Evolutionary conservation across 2,329 filamentous ascomycete species (phyloP), one percentile per base, ranked within the genome.

Genomic region (Samsoniella hepiali): DNA sequence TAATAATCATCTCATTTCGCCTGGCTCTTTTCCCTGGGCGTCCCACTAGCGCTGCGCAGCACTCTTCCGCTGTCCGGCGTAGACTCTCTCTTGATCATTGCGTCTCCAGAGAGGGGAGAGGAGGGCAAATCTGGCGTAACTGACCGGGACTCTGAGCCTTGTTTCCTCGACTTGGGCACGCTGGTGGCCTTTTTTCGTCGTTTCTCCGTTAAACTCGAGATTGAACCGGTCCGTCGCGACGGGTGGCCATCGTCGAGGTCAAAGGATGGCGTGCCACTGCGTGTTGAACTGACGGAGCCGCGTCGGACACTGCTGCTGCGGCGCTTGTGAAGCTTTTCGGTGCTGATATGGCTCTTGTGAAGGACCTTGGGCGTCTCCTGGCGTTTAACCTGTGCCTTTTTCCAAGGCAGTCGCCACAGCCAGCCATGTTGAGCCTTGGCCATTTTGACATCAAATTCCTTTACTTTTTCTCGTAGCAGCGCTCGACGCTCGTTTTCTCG

Each of bases 401-500:
- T 79, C 83, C 90, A 91, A 0, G 91, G 90, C 1, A 91, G 85
- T 90, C 93, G 96, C 92, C 92, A 96, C 42, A 96, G 79, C 88
- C 88, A 91, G 29, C 89, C 85, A 59, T 89, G 87, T 65, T 88
- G 82, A 69, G 88, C 81, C 70, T 85, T 87, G 13, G 89, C 88
- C 45, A 91, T 77, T 65, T 89, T 86, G 22, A 84, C 82, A 69
- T 93, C 88, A 38, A 85, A 84, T 58, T 87, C 83, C 66, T 87
- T 85, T 57, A 97, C 79, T 72, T 90, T 90, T 50, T 82, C 72
- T 49, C 91, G 84, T 31, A 97, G 79, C 63, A 90, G 78, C 3
- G 89, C 85, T 13, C 95, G 87, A 2, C 94, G 88, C 74, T 96
- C 92, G 72, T 99, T 99, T 75, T 99, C 95, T 65, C 88, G 88